Percentiles rank a stretch among this genome's conserved stretches.
Evolutionary conservation across 2,329 filamentous ascomycete genomes (phyloP).

Genomic region (Calycina marina): DNA sequence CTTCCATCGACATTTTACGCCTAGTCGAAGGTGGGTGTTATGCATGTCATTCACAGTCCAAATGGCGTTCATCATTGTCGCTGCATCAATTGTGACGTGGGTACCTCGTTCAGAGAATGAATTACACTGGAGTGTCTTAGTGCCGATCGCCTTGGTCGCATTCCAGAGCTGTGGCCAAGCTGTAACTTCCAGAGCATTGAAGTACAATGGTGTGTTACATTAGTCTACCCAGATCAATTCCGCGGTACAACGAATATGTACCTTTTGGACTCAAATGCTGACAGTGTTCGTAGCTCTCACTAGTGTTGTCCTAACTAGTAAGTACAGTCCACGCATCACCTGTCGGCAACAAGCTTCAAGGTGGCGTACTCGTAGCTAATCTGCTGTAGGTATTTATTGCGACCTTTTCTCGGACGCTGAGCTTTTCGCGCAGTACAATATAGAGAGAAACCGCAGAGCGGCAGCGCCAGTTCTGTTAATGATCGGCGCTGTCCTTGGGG

Average conservation of each 20-base stretch:
- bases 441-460: slow-evolving; percentile 34
- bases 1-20: slow-evolving; percentile 49
- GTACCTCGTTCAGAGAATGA: slow-evolving; percentile 27
- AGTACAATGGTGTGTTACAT: too few species aligned
- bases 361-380: too few species aligned
- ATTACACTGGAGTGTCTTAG: slow-evolving; percentile 42
- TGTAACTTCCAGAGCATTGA: slow-evolving; percentile 52
- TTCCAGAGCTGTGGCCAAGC: slow-evolving; percentile 67
- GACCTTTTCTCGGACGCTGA: slow-evolving; percentile 57
- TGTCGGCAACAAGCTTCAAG: too few species aligned
- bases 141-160: slow-evolving; percentile 54
- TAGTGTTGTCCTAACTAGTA: slow-evolving; percentile 65
- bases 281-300: too few species aligned
- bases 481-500: slow-evolving; percentile 37
- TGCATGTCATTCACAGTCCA: slow-evolving; percentile 42
- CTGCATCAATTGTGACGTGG: slow-evolving; percentile 38
- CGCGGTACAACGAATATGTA: too few species aligned
- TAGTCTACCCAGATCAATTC: too few species aligned
- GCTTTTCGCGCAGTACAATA: slow-evolving; percentile 28
- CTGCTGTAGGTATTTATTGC: slow-evolving; percentile 66
- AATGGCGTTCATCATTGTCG: slow-evolving; percentile 31
- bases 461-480: slow-evolving; percentile 34
- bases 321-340: too few species aligned
- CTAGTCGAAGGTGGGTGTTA: slow-evolving; percentile 50
- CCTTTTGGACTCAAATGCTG: too few species aligned